Conservation (phyloP, 345 rosid genomes). For the Reutealis trisperma region DNA sequence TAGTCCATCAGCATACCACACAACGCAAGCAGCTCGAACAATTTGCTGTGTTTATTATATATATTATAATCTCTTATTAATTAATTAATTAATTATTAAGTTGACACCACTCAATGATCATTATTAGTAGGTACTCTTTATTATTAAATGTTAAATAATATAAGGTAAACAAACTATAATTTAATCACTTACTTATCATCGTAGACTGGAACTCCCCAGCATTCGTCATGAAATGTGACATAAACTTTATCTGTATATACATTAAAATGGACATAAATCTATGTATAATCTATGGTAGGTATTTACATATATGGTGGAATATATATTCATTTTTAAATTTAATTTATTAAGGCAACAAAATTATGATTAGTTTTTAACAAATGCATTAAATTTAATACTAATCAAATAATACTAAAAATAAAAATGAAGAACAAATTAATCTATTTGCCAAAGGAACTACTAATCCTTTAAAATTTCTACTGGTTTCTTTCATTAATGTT, state of each 20-base stretch:
- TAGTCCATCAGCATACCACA: constrained; percentile 96
- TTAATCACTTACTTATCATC: constrained; percentile 72
- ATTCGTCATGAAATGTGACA: constrained; percentile 88
- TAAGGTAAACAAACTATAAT: too few relatives aligned
- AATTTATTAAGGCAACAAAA: too few relatives aligned
- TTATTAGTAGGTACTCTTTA: not conserved
- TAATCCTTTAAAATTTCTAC: too few relatives aligned
- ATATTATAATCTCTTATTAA: not conserved
- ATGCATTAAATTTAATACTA: too few relatives aligned
- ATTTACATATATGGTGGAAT: too few relatives aligned
- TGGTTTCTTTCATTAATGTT: not conserved
- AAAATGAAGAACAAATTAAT: too few relatives aligned
- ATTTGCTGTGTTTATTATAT: constrained; percentile 47
- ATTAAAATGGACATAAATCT: not conserved
- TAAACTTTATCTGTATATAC: constrained; percentile 65
- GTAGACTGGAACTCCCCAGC: constrained; percentile 95
- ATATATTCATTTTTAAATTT: too few relatives aligned
- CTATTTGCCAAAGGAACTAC: too few relatives aligned
- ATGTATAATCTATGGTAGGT: not conserved
- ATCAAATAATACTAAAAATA: too few relatives aligned
- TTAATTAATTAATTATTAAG: not conserved
- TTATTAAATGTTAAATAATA: too few relatives aligned
- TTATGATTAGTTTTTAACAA: too few relatives aligned
- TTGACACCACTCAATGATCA: not conserved
- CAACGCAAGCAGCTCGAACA: constrained; percentile 89